Base-by-base conservation (phyloP, 768 basidiomycete genomes). In the Aureoboletus auriporus region DNA sequence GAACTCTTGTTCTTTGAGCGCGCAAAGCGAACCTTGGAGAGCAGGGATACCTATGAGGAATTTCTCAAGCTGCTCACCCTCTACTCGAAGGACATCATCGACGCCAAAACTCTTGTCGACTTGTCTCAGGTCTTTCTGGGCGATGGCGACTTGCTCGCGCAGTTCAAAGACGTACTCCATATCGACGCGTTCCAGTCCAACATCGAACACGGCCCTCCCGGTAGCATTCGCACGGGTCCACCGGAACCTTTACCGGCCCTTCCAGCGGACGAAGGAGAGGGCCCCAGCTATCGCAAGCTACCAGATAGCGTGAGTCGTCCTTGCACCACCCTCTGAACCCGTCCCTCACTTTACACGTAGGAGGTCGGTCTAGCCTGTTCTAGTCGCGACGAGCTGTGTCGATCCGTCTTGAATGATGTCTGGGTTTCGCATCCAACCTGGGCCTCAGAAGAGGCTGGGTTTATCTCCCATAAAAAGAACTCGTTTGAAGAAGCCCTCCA, bases 391-490 rank as follows among this genome's bases (percentile, higher is more conserved):
- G 83, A 92, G 53, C 84, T 97, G 47, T 94, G 90, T 63, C 89
- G 93, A 64, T 93, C 92, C 27, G 93, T 99, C 27, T 78, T 99
- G 39, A 99, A 99, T 63, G 94, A 98, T 62, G 82, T 86, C 56
- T 98, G 96, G 95, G 93, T 98, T 10, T 96, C 95, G 12, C 95
- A 98, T 66, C 95, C 96, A 4, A 95, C 93, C 1, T 96, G 93
- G 91, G 93, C 93, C 8, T 94, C 93, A 17, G 95, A 98, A 64
- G 93, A 95, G 63, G 82, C 93, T 1, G 93, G 91, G 9, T 96
- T 96, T 58, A 81, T 92, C 54, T 78, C 94, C 6, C 91, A 97
- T 68, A 95, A 96, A 75, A 97, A 97, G 74, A 99, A 97, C 63
- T 78, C 82, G 6, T 97, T 88, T 65, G 96, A 99, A 67, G 95